Conservation (phyloP, 305 asterid species). For the Fraxinus sp. region DNA sequence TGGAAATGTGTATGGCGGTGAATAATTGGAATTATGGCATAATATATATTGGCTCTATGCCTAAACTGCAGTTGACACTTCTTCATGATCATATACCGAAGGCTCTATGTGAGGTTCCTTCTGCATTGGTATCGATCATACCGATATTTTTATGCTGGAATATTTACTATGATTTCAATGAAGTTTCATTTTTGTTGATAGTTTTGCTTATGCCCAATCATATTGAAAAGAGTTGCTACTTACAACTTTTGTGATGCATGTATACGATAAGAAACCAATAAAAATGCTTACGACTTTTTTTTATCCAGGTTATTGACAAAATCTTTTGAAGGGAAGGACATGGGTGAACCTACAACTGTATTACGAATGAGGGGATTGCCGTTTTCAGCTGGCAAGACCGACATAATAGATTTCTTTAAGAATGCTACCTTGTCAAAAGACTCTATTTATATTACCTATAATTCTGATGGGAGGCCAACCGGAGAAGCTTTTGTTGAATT, state of each 20-base stretch:
- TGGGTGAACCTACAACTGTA: conserved; percentile 53
- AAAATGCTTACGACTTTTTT: background rate
- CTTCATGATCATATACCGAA: background rate
- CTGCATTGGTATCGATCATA: background rate
- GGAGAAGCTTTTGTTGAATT: conserved; percentile 98
- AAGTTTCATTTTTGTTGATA: background rate
- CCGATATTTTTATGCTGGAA: background rate
- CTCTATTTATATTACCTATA: conserved; percentile 55
- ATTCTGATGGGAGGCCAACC: conserved; percentile 70
- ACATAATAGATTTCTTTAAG: conserved; percentile 74
- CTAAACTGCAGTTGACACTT: background rate
- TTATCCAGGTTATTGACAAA: conserved; percentile 59
- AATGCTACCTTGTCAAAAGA: conserved; percentile 61
- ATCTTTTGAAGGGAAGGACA: conserved; percentile 58
- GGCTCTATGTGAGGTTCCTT: background rate
- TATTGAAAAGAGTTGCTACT: background rate
- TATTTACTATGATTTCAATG: background rate
- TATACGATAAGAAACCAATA: background rate
- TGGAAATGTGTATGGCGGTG: background rate
- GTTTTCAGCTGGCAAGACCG: conserved; percentile 87
- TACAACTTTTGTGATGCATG: background rate
- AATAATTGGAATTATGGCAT: background rate
- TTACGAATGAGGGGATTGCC: conserved; percentile 94
- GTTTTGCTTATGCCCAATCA: background rate
- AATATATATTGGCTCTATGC: background rate